A percentile compares a stretch with the other conserved stretches of the same genome.
These are phyloP conservation scores for Coemansia sp. DNA, from an alignment of 192 early-diverging fungal genomes.

Conservation along the genomic window DNA sequence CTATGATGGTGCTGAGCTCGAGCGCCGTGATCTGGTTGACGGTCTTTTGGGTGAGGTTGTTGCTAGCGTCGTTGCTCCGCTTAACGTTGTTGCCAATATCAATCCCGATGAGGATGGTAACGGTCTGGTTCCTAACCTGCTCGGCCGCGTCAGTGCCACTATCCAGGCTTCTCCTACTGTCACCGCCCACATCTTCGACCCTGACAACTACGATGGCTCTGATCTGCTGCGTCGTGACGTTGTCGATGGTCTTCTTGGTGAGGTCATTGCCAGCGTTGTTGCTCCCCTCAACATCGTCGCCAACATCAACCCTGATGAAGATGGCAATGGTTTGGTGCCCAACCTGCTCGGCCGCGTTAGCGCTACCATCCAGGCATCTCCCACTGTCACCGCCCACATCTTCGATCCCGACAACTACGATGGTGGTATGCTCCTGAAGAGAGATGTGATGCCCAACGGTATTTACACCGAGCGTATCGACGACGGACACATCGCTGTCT, in stretches of 20 bases:
- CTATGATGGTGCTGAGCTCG: not conserved
- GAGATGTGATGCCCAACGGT: constrained; percentile 15
- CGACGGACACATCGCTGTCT: constrained; percentile 28
- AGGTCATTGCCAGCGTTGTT: constrained; percentile 33
- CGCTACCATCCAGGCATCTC: constrained; percentile 23
- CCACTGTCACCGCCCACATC: constrained; percentile 21
- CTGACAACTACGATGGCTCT: no score
- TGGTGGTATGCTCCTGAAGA: constrained; percentile 20
- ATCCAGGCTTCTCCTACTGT: no score
- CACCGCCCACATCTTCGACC: no score
- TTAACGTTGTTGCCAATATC: no score
- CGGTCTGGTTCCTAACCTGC: no score
- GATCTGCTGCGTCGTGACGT: no score
- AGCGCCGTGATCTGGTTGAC: not conserved
- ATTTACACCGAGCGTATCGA: constrained; percentile 38
- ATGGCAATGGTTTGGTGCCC: constrained; percentile 30
- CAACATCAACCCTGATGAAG: constrained; percentile 39
- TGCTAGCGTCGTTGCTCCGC: no score
- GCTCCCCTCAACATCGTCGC: constrained; percentile 28
- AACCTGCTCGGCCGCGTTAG: constrained; percentile 35
- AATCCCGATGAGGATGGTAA: constrained; percentile 35
- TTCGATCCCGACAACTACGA: constrained; percentile 24
- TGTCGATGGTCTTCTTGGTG: constrained; percentile 26
- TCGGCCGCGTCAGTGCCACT: no score
- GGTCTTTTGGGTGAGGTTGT: no score